Conservation (phyloP, 768 basidiomycete genomes). For the Boletus edulis region DNA sequence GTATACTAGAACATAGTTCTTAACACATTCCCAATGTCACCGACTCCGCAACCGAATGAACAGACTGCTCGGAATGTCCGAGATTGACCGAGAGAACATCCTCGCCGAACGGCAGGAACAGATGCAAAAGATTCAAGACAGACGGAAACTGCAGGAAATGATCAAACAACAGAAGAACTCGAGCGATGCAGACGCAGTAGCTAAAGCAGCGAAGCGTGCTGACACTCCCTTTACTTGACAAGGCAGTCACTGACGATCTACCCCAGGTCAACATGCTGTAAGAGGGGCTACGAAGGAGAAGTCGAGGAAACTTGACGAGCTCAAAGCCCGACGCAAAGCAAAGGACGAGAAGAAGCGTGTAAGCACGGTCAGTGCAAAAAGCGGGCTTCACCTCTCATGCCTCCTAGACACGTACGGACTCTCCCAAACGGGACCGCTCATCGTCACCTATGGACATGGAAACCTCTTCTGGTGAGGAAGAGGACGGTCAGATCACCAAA, state of each 20-base stretch:
- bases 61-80: constrained; percentile 78
- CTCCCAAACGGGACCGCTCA: constrained; percentile 68
- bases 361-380: constrained; percentile 22
- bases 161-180: constrained; percentile 59
- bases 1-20: constrained; percentile 35
- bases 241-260: constrained; percentile 7
- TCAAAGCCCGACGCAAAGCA: constrained; percentile 83
- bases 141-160: constrained; percentile 70
- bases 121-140: constrained; percentile 71
- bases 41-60: constrained; percentile 9
- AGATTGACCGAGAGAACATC: constrained; percentile 87
- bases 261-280: constrained; percentile 66
- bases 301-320: constrained; percentile 72
- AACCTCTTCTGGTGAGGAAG: constrained; percentile 73
- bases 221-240: constrained; percentile 11
- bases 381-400: constrained; percentile 9
- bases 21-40: constrained; percentile 19
- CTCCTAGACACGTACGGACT: constrained; percentile 45
- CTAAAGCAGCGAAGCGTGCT: constrained; percentile 77
- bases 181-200: constrained; percentile 55
- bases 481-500: constrained; percentile 74
- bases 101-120: constrained; percentile 79
- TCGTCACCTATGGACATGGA: constrained; percentile 87
- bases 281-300: constrained; percentile 82
- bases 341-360: constrained; percentile 89